A percentile compares a stretch with the other conserved stretches of the same genome.
Evolutionary conservation across 148 eudicot species (phyloP).

Genomic region (Camellia sinensis): DNA sequence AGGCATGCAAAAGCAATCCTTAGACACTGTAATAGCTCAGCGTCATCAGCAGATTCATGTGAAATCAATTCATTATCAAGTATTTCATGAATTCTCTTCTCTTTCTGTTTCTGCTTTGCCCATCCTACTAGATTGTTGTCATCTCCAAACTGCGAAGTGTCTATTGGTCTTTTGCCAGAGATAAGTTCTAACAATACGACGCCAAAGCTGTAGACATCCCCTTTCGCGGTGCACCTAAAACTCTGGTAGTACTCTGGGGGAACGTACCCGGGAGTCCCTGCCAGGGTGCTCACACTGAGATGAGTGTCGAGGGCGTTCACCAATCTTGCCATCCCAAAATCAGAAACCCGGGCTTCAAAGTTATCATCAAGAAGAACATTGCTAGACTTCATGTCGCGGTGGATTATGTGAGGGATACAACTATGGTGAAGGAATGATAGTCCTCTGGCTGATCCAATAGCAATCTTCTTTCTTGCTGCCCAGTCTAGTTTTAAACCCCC

Average conservation of each 20-base stretch:
- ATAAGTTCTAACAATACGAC: slow-evolving; percentile 47
- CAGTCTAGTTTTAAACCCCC: slow-evolving; percentile 34
- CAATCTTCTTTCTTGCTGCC: slow-evolving; percentile 43
- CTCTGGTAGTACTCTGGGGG: slow-evolving; percentile 62
- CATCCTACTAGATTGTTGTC: slow-evolving; percentile 59
- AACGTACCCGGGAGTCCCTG: slow-evolving; percentile 57
- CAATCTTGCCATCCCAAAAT: slow-evolving; percentile 61
- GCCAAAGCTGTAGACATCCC: slow-evolving; percentile 55
- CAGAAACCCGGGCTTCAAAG: slow-evolving; percentile 49
- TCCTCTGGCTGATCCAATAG: slow-evolving; percentile 54
- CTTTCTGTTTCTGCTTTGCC: slow-evolving; percentile 46
- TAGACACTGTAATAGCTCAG: slow-evolving; percentile 37
- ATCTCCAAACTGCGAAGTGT: slow-evolving; percentile 40
- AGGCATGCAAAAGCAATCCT: slow-evolving; percentile 46
- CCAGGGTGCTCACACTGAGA: slow-evolving; percentile 54
- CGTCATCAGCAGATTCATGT: slow-evolving; percentile 25
- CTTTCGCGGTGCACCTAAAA: slow-evolving; percentile 50
- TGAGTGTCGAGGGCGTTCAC: slow-evolving; percentile 52
- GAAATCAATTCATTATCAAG: slow-evolving; percentile 39
- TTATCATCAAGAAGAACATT: slow-evolving; percentile 50
- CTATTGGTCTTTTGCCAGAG: slow-evolving; percentile 51
- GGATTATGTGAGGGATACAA: slow-evolving; percentile 58
- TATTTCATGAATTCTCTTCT: slow-evolving; percentile 30
- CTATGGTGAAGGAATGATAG: slow-evolving; percentile 62
- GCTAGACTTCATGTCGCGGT: slow-evolving; percentile 57